phyloP scores from a whole-genome alignment of 345 rosid species.

The Populus simonii region DNA sequence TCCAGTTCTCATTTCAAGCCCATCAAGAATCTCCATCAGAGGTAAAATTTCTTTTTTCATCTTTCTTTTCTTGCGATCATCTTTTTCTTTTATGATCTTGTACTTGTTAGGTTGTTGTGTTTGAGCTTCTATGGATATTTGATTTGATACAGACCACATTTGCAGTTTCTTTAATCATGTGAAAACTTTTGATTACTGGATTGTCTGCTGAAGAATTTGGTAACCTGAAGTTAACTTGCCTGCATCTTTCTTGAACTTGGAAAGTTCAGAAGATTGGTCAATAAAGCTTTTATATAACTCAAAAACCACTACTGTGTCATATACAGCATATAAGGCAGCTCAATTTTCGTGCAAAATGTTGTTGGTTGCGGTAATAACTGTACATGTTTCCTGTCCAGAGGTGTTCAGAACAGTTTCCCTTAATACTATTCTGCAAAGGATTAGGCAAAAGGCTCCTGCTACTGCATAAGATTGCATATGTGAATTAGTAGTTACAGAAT shows the following conservation, averaged over 20 bases:
- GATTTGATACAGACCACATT: no score
- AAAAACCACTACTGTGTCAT: no score
- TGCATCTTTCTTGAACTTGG: not conserved
- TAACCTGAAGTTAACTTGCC: not conserved
- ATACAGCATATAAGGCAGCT: no score
- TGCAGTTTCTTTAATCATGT: no score
- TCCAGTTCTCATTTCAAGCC: conserved; percentile 13
- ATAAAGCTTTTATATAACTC: no score
- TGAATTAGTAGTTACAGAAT: not conserved
- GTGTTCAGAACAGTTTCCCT: not conserved
- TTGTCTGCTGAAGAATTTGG: not conserved
- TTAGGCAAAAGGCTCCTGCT: not conserved
- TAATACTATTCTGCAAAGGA: not conserved
- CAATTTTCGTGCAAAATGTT: not conserved
- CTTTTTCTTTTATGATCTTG: not conserved
- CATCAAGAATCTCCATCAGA: conserved; percentile 10
- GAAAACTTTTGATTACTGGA: not conserved
- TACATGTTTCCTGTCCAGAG: not conserved
- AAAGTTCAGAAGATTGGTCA: not conserved
- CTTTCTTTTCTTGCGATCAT: not conserved
- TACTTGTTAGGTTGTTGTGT: not conserved
- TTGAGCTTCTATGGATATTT: not conserved
- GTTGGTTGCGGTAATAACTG: not conserved
- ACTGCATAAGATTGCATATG: no score
- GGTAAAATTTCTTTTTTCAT: conserved; percentile 1